phyloP scores from a whole-genome alignment of 139 green algal genomes.

The Edaphochlamys debaryana region DNA sequence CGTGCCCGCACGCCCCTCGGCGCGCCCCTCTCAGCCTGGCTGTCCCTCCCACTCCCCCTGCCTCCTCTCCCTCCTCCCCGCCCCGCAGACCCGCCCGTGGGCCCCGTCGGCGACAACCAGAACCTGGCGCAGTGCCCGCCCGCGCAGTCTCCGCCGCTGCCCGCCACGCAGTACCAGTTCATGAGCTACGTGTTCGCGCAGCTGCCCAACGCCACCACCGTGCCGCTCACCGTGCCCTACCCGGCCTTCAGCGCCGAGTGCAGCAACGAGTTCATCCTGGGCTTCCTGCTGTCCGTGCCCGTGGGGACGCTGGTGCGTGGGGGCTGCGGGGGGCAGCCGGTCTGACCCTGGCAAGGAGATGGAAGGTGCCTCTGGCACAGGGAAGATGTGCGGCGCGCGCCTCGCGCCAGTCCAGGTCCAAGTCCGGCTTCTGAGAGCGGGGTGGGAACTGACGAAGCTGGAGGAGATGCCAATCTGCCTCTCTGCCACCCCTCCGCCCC shows the following conservation, averaged over 20 bases:
- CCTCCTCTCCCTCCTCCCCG: no score
- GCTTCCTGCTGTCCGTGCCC: conserved; percentile 45
- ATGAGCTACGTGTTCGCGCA: conserved; percentile 18
- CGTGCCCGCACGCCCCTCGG: no score
- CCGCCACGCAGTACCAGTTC: conserved; percentile 12
- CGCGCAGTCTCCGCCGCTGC: background rate
- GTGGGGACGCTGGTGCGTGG: background rate
- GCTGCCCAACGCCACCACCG: background rate
- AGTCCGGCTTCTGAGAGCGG: no score
- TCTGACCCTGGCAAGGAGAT: no score
- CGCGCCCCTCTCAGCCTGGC: no score
- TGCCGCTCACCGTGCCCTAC: conserved; percentile 51
- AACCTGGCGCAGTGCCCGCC: conserved; percentile 41
- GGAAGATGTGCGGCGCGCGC: no score
- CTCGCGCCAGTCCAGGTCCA: no score
- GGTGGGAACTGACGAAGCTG: no score
- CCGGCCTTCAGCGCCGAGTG: conserved; percentile 51
- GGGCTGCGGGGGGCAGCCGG: no score
- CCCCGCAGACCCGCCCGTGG: conserved; percentile 56
- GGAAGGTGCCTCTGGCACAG: no score
- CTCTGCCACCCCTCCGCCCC: background rate
- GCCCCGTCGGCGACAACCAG: conserved; percentile 47
- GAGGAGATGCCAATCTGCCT: no score
- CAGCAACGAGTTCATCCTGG: conserved; percentile 38
- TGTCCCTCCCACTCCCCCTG: no score